Percentiles rank a stretch among this genome's conserved stretches.
Conservation (phyloP, 768 basidiomycete genomes). For the Amanita fuliginea region DNA sequence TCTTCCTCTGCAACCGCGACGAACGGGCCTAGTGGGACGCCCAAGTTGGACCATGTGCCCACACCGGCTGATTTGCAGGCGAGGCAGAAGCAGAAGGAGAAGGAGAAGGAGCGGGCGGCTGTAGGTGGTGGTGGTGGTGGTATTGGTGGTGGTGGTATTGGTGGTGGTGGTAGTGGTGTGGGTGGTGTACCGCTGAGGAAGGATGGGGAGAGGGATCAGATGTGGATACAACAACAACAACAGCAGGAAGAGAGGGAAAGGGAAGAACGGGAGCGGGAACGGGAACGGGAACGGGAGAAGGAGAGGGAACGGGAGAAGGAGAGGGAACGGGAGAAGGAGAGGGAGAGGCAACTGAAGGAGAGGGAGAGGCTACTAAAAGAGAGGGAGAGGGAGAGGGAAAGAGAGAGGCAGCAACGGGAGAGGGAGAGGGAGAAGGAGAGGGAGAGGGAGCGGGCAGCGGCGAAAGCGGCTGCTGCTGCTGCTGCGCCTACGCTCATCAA, state of each 20-base stretch:
- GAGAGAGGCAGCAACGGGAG: conserved; percentile 20
- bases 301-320: not conserved
- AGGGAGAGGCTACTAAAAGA: conserved; percentile 13
- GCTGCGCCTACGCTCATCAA: conserved; percentile 46
- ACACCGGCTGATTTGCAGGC: conserved; percentile 56
- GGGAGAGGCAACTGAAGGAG: conserved; percentile 12
- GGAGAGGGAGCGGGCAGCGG: conserved; percentile 22
- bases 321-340: conserved; percentile 5
- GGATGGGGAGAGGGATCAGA: conserved; percentile 23
- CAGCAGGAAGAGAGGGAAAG: conserved; percentile 7
- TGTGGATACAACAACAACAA: conserved; percentile 18
- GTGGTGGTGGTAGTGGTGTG: too few species aligned
- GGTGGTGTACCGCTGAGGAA: conserved; percentile 31
- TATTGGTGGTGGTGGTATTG: too few species aligned
- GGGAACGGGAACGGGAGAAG: not conserved
- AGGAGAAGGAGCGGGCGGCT: conserved; percentile 25
- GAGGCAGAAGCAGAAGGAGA: conserved; percentile 44
- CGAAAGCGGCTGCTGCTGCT: conserved; percentile 25
- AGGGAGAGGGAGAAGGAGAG: conserved; percentile 12
- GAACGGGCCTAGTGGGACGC: conserved; percentile 3
- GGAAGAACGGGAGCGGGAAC: not conserved
- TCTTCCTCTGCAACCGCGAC: conserved; percentile 8
- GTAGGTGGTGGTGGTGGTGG: too few species aligned
- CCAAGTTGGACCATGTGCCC: conserved; percentile 42
- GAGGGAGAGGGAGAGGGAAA: conserved; percentile 16